Evolutionary conservation across 768 basidiomycete species (phyloP).

Genomic region (Lepiota venenata): DNA sequence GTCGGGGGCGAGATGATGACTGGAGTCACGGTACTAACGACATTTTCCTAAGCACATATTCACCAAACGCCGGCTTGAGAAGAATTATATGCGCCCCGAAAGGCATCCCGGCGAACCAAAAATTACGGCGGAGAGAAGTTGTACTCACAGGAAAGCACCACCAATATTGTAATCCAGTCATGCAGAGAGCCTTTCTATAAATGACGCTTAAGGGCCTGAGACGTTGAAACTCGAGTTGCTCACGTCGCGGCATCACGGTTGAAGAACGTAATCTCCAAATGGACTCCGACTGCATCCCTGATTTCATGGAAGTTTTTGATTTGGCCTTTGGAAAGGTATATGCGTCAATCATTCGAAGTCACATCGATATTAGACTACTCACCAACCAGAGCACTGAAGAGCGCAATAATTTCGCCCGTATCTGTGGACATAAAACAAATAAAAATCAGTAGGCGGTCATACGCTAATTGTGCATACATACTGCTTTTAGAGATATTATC

Average conservation of each 20-base stretch:
- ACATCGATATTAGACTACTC: slow-evolving; percentile 3
- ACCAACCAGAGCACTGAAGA: slow-evolving; percentile 62
- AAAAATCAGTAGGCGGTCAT: neutral
- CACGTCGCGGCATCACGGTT: slow-evolving; percentile 53
- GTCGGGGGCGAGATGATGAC: slow-evolving; percentile 22
- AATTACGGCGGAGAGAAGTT: neutral
- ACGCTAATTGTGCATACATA: slow-evolving; percentile 15
- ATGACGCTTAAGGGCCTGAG: slow-evolving; percentile 6
- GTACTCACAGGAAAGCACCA: slow-evolving; percentile 52
- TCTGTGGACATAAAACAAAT: slow-evolving; percentile 13
- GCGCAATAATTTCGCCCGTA: slow-evolving; percentile 45
- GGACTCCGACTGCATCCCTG: slow-evolving; percentile 32
- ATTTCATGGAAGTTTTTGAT: slow-evolving; percentile 44
- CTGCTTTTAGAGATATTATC: slow-evolving; percentile 44
- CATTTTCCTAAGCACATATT: neutral
- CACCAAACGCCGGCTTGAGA: slow-evolving; percentile 18
- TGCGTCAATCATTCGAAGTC: neutral
- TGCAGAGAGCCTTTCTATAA: slow-evolving; percentile 59
- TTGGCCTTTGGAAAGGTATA: slow-evolving; percentile 36
- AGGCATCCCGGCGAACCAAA: neutral
- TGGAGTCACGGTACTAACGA: slow-evolving; percentile 35
- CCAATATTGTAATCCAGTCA: slow-evolving; percentile 60
- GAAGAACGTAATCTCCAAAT: slow-evolving; percentile 51
- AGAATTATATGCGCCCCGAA: slow-evolving; percentile 6
- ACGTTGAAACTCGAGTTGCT: slow-evolving; percentile 13